Conservation (phyloP, 768 basidiomycete genomes). For the Gymnopilus dilepis region DNA sequence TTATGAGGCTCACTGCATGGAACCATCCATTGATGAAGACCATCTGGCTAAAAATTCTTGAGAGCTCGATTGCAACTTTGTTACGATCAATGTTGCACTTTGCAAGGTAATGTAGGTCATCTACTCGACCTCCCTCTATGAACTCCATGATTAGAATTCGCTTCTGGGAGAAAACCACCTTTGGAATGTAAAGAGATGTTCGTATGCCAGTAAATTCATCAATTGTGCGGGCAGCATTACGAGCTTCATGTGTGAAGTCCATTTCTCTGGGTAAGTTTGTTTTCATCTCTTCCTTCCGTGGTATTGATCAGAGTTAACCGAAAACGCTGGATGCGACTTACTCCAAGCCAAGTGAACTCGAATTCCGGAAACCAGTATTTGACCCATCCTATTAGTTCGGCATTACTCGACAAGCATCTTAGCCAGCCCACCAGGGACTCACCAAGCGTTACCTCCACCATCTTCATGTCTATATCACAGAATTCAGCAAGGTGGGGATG, state of each 20-base stretch:
- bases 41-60: constrained; percentile 92
- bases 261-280: constrained; percentile 91
- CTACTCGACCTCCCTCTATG: constrained; percentile 86
- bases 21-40: constrained; percentile 95
- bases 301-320: constrained; percentile 30
- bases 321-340: constrained; percentile 30
- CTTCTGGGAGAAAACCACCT: constrained; percentile 80
- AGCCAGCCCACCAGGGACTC: constrained; percentile 20
- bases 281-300: constrained; percentile 86
- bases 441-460: constrained; percentile 79
- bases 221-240: constrained; percentile 75
- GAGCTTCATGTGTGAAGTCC: constrained; percentile 92
- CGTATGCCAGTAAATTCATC: constrained; percentile 72
- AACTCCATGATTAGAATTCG: constrained; percentile 95
- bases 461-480: constrained; percentile 87
- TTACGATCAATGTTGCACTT: constrained; percentile 89
- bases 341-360: constrained; percentile 91
- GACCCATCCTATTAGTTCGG: constrained; percentile 64
- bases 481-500: constrained; percentile 95
- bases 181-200: constrained; percentile 88
- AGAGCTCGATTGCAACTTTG: constrained; percentile 88
- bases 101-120: constrained; percentile 85
- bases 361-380: constrained; percentile 96
- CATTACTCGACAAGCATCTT: not conserved
- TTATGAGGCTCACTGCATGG: constrained; percentile 64